Conservation (phyloP, 768 basidiomycete genomes). For the Amanita rubescens region DNA sequence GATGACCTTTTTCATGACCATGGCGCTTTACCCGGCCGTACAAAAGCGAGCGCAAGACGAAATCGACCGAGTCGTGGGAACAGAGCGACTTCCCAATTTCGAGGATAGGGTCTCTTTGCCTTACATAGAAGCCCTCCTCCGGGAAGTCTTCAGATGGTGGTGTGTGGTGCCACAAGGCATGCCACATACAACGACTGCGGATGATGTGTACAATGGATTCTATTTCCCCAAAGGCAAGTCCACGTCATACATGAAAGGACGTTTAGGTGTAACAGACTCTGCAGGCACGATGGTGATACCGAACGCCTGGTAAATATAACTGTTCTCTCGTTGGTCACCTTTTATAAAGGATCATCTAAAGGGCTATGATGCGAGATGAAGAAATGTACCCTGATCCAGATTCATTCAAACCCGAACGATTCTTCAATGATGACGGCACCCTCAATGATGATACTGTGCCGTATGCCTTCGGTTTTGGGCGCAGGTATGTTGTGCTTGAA, state of each 20-base stretch:
- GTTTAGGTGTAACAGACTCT: neutral
- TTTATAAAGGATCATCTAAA: slow-evolving; percentile 10
- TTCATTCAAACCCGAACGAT: slow-evolving; percentile 48
- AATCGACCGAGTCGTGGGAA: slow-evolving; percentile 10
- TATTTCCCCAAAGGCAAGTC: slow-evolving; percentile 2
- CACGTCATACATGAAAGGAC: neutral
- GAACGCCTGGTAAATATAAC: neutral
- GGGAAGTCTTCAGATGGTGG: slow-evolving; percentile 6
- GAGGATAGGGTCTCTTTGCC: slow-evolving; percentile 5
- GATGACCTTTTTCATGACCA: neutral
- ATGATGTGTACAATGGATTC: slow-evolving; percentile 2
- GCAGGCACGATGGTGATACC: neutral
- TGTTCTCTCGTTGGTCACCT: no score
- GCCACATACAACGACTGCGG: neutral
- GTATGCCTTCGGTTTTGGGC: slow-evolving; percentile 27
- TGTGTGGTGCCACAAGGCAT: neutral
- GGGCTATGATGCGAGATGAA: slow-evolving; percentile 44
- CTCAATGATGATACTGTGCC: slow-evolving; percentile 17
- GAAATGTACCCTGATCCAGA: slow-evolving; percentile 41
- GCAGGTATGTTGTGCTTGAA: slow-evolving; percentile 16
- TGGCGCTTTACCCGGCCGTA: slow-evolving; percentile 7
- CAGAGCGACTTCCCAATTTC: slow-evolving; percentile 8
- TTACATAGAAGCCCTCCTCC: slow-evolving; percentile 6
- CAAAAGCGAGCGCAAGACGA: slow-evolving; percentile 10
- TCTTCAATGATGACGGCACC: slow-evolving; percentile 27